Evolutionary conservation across 805 yeast species (phyloP).

Genomic region (Starmerella floris): DNA sequence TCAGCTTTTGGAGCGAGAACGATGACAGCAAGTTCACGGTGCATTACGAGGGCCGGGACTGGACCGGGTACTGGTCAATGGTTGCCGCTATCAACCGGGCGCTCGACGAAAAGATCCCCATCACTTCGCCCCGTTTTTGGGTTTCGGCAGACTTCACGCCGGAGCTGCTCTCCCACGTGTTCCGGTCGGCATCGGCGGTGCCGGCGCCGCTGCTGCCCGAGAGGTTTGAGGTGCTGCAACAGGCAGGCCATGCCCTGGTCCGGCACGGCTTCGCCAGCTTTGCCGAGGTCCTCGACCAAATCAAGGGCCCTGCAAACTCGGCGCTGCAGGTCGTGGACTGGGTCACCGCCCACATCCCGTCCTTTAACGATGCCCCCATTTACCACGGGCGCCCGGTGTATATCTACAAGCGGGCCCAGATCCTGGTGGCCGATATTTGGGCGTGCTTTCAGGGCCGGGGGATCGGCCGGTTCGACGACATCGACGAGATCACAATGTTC

Average conservation of each 20-base stretch:
- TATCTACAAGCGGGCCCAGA: constrained; percentile 33
- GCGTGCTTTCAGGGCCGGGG: constrained; percentile 31
- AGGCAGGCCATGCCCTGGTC: constrained; percentile 28
- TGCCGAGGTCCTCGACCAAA: constrained; percentile 20
- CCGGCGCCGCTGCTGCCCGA: constrained; percentile 28
- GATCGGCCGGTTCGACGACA: constrained; percentile 31
- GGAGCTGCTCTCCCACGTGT: constrained; percentile 22
- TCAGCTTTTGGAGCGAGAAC: constrained; percentile 33
- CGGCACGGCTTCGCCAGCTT: constrained; percentile 15
- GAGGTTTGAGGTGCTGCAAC: constrained; percentile 27
- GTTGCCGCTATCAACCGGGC: constrained; percentile 34
- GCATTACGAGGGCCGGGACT: constrained; percentile 24
- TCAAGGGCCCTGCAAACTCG: constrained; percentile 19
- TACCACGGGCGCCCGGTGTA: constrained; percentile 26
- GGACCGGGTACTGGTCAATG: constrained; percentile 37
- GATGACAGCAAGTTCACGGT: constrained; percentile 28
- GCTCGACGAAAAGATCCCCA: constrained; percentile 29
- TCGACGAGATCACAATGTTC: constrained; percentile 33
- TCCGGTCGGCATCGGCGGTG: constrained; percentile 27
- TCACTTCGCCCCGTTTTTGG: constrained; percentile 31
- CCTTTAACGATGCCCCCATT: constrained; percentile 27
- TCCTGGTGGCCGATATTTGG: constrained; percentile 34
- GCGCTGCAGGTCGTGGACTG: constrained; percentile 27
- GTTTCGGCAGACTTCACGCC: constrained; percentile 19
- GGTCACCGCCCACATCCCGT: constrained; percentile 23